Base-by-base conservation (phyloP, 2,329 filamentous ascomycete species). In the Aureobasidium musti region DNA sequence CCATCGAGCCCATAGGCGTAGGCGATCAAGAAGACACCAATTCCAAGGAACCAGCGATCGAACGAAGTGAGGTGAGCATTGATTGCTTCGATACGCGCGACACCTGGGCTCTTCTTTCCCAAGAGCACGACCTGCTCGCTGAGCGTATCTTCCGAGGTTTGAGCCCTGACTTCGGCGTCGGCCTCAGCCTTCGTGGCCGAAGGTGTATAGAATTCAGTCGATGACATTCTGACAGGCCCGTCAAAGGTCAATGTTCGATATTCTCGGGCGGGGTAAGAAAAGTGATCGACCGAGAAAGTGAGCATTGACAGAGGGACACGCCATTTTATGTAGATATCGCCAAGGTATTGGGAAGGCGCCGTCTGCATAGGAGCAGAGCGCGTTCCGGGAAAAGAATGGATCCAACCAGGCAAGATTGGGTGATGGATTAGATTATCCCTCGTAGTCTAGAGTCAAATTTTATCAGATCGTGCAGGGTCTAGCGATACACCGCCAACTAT, bases 1-100 rank as follows among this genome's bases (percentile, higher is more conserved):
- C 83, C 83, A 69, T 88, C 86, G 26, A 89, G 79, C 1, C 85
- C 84, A 73, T 89, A 90, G 39, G 82, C 84, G 73, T 88, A 90
- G 13, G 86, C 83, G 63, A 89, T 77, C 37, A 89, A 74, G 73
- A 89, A 89, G 69, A 89, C 79, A 28, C 86, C 80, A 11, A 83
- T 72, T 75, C 89, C 89, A 73, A 90, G 81, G 68, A 81, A 79
- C 67, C 85, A 69, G 35, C 85, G 84, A 73, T 89, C 85, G 17
- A 70, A 67, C 4, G 76, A 68, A 21, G 82, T 85, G 43, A 88
- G 81, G 68, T 84, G 80, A 10, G 80, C 75, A 7, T 82, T 77
- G 54, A 89, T 78, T 35, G 82, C 83, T 74, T 88, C 84, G 68
- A 88, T 83, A 13, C 86, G 83, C n/a, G 74, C 77, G 7, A 89